Conservation (phyloP, 495 filamentous ascomycete species). For the Eremomyces bilateralis region DNA sequence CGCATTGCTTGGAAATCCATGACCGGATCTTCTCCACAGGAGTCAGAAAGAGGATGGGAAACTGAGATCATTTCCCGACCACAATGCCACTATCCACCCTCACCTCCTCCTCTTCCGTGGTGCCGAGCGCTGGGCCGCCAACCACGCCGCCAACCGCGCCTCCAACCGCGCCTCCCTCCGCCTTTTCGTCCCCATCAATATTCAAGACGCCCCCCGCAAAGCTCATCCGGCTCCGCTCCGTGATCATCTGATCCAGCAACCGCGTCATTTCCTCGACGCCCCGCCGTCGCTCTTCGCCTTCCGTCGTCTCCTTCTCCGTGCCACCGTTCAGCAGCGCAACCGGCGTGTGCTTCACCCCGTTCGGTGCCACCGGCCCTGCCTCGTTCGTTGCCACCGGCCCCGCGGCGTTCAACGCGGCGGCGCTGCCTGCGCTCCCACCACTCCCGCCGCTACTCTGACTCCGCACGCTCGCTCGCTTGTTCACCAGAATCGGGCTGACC, state of each 20-base stretch:
- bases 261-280: slow-evolving; percentile 74
- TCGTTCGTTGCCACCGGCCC: slow-evolving; percentile 1
- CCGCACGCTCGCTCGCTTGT: not conserved
- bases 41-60: too few relatives aligned
- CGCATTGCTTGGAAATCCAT: too few relatives aligned
- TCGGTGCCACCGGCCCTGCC: too few relatives aligned
- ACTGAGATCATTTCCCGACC: too few relatives aligned
- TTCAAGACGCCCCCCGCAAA: slow-evolving; percentile 38
- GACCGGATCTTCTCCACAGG: too few relatives aligned
- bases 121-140: not conserved
- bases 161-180: slow-evolving; percentile 3
- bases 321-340: slow-evolving; percentile 4
- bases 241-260: slow-evolving; percentile 89
- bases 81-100: too few relatives aligned
- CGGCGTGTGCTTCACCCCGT: too few relatives aligned
- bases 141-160: not conserved
- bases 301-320: too few relatives aligned
- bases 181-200: slow-evolving; percentile 12
- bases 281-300: slow-evolving; percentile 25
- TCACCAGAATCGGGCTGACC: not conserved
- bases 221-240: slow-evolving; percentile 61
- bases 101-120: not conserved
- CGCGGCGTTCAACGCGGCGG: not conserved
- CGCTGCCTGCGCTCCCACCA: not conserved
- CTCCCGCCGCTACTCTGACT: not conserved